Evolutionary conservation across 2,329 filamentous ascomycete genomes (phyloP), one percentile per base, ranked within the genome.

Genomic region (Gliomastix tumulicola): DNA sequence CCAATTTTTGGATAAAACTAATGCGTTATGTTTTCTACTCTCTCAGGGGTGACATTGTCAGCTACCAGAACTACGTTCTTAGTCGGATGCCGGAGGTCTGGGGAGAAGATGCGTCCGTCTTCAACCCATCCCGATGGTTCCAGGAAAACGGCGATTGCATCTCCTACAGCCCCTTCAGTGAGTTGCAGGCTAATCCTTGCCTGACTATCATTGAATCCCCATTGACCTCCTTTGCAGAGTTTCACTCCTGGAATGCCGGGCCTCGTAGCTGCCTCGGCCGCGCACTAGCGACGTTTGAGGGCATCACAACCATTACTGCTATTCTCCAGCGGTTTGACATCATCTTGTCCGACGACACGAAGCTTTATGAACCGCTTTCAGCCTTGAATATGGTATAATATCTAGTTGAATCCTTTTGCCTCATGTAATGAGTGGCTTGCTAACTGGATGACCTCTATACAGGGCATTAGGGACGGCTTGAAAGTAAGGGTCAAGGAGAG

Each of bases 301-400:
- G 30, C 17, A 32, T 32, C 17, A 16, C 30, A 12, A 32, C 18
- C 17, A 16, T 18, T 12, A 16, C 17, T 19, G 30, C 30, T 16
- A 19, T 32, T 15, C n/a, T 32, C 12, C 30, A 32, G 17, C n/a
- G 30, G 7, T 32, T 32, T 19, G 30, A 32, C 17, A 16, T 32
- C 13, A 16, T 32, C 6, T 12, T 32, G 11, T 15, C 30, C n/a
- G 30, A 32, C 17, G 18, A 12, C 12, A 17, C 12, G 30, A 19
- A 19, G 17, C 6, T 11, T 6, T 32, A 32, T 18, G 30, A 32
- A 16, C 30, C 30, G 17, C 30, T 32, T 32, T 12, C 30, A 16
- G 30, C 30, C 17, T 10, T 32, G 30, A 32, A 32, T 19, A 32
- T 32, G 30, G 30, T 32, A 32, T 32, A 32, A 32, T n/a, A 17